Evolutionary conservation across 345 rosid genomes (phyloP).

Genomic region (Eucalyptus pauciflora): DNA sequence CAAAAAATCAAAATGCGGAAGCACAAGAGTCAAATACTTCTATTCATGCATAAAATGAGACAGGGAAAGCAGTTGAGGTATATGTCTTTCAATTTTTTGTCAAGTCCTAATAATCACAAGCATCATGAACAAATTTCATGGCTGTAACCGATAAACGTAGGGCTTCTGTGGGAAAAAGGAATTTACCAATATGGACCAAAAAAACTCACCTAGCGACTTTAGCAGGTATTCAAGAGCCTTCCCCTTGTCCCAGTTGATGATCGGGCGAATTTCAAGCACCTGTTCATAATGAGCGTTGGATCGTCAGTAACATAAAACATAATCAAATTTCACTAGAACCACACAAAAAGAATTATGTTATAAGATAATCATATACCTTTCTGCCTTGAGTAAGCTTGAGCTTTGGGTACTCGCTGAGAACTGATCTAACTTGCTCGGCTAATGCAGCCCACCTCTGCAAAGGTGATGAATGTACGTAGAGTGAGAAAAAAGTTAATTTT

Average conservation of each 20-base stretch:
- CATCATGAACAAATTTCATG: not conserved
- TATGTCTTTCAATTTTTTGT: not conserved
- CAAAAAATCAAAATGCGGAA: not conserved
- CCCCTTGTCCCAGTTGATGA: slow-evolving; percentile 97
- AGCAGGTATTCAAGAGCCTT: slow-evolving; percentile 84
- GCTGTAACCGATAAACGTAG: not conserved
- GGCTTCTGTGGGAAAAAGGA: not conserved
- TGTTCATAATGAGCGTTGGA: not conserved
- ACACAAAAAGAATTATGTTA: not conserved
- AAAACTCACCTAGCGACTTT: slow-evolving; percentile 52
- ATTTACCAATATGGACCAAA: not conserved
- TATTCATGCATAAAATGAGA: not conserved
- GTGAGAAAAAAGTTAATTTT: not conserved
- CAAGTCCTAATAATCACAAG: not conserved
- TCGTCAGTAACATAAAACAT: not conserved
- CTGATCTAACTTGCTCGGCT: slow-evolving; percentile 51
- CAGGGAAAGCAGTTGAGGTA: not conserved
- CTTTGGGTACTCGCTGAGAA: slow-evolving; percentile 53
- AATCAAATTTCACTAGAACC: not conserved
- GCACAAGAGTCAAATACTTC: not conserved
- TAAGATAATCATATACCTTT: slow-evolving; percentile 31
- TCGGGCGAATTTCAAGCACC: slow-evolving; percentile 90
- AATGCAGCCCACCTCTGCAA: slow-evolving; percentile 64
- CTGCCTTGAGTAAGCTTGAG: slow-evolving; percentile 72
- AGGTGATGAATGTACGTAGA: not conserved